These are phyloP conservation scores for Suillus occidentalis DNA, from an alignment of 768 basidiomycete species.

Conservation along the genomic window DNA sequence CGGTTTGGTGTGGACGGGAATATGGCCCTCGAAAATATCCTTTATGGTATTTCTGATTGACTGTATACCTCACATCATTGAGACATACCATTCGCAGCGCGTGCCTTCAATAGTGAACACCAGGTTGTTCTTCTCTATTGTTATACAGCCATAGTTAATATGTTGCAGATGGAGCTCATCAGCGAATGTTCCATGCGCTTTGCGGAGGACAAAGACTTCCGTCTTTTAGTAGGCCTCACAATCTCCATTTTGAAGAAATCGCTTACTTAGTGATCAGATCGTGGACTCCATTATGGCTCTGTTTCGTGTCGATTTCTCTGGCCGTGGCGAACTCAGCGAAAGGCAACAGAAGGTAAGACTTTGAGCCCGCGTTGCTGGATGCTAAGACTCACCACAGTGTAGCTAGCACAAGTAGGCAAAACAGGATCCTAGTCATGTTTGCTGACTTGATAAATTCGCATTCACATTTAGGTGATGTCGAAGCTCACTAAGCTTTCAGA, in stretches of 20 bases:
- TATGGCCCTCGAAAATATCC: constrained; percentile 85
- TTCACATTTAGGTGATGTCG: constrained; percentile 69
- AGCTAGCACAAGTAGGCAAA: constrained; percentile 76
- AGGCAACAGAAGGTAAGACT: constrained; percentile 79
- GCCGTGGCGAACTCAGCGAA: constrained; percentile 91
- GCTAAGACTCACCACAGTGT: constrained; percentile 17
- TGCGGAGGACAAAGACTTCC: constrained; percentile 85
- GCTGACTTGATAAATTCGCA: background rate
- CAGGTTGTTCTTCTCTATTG: constrained; percentile 50
- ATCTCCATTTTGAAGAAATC: background rate
- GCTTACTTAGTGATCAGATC: constrained; percentile 52
- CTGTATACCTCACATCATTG: background rate
- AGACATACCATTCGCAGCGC: constrained; percentile 48
- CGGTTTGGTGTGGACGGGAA: constrained; percentile 91
- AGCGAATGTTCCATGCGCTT: constrained; percentile 87
- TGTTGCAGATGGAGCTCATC: constrained; percentile 80
- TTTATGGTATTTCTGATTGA: constrained; percentile 62
- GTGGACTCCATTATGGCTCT: constrained; percentile 97
- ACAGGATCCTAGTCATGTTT: background rate
- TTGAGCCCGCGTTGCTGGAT: background rate
- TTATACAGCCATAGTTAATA: constrained; percentile 10
- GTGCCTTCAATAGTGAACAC: constrained; percentile 91
- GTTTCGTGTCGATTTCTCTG: constrained; percentile 91
- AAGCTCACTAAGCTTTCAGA: constrained; percentile 90
- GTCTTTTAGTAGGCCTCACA: constrained; percentile 53